Base-by-base conservation (phyloP, 2,329 filamentous ascomycete genomes). In the Scytalidium sp. region DNA sequence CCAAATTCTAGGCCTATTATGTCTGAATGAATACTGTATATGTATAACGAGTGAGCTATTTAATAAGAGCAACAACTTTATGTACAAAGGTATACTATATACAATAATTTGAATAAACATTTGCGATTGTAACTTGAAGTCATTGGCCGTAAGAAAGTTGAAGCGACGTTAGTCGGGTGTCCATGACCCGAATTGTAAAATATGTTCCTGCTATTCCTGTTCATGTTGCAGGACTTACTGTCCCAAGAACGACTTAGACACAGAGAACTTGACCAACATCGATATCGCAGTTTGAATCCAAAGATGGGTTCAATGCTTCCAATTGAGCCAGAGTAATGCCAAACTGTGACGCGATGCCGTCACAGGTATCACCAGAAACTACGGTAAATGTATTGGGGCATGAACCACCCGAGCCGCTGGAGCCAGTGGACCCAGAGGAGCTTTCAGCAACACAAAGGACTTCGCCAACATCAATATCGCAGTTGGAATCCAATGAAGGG, bases 401-500 rank as follows among this genome's bases (percentile, higher is more conserved):
- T 36, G 32, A 36, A 4, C 32, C 32, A 9, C 6, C 5, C 4
- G 32, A 15, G 6, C 32, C 32, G 17, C 6, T 4, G 4, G 32
- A 15, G 6, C 32, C 32, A 23, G 20, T 25, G 29, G 27, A 46
- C n/a, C n/a, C n/a, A 17, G 27, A 13, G 20, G 11, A 32, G 19
- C 45, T 39, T 20, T 21, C 29, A 4, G 45, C 36, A 27, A 49
- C 32, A 41, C 43, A 32, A 22, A 49, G 17, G 15, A 32, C 4
- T 21, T 49, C 22, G n/a, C 41, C 46, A 23, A 44, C 17, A 1
- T 19, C 6, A 20, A 51, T 41, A 22, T 51, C 45, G 17, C 32
- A 44, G 49, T 51, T 47, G 1, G 44, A 6, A 10, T 41, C 19
- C 23, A 51, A 47, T 17, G 47, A 23, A 8, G 39, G 40, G 41